Conservation (phyloP, 257 asterid species). For the Pogostemon cablin region DNA sequence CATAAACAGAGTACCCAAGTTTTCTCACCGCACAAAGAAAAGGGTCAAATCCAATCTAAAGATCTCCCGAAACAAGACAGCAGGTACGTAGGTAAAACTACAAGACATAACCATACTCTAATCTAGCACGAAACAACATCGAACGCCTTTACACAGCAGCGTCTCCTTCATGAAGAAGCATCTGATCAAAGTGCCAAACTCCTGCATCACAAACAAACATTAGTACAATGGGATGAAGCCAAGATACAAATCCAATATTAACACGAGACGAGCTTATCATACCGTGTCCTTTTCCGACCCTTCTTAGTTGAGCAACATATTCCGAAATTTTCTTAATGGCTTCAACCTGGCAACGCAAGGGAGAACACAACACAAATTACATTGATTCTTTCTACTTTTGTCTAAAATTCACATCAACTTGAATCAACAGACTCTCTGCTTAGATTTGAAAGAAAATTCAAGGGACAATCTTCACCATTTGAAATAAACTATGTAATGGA, state of each 20-base stretch:
- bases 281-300: constrained; percentile 95
- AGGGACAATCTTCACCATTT: neutral
- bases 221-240: no score
- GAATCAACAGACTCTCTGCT: neutral
- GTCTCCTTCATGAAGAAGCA: constrained; percentile 43
- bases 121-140: constrained; percentile 16
- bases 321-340: constrained; percentile 72
- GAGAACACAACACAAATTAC: neutral
- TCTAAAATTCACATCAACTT: neutral
- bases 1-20: neutral
- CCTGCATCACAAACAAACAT: constrained; percentile 35
- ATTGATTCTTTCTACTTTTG: neutral
- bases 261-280: constrained; percentile 20
- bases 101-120: constrained; percentile 10
- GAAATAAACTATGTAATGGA: no score
- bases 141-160: constrained; percentile 24
- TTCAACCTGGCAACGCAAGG: constrained; percentile 51
- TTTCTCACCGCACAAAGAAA: neutral
- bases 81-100: neutral
- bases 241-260: neutral
- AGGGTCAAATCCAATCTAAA: neutral
- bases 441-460: neutral
- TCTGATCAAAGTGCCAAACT: constrained; percentile 59
- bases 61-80: neutral
- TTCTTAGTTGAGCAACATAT: constrained; percentile 76